A percentile compares a stretch with the other conserved stretches of the same genome.
Conservation (phyloP, 306 rosid species). For the Corylus avellana region DNA sequence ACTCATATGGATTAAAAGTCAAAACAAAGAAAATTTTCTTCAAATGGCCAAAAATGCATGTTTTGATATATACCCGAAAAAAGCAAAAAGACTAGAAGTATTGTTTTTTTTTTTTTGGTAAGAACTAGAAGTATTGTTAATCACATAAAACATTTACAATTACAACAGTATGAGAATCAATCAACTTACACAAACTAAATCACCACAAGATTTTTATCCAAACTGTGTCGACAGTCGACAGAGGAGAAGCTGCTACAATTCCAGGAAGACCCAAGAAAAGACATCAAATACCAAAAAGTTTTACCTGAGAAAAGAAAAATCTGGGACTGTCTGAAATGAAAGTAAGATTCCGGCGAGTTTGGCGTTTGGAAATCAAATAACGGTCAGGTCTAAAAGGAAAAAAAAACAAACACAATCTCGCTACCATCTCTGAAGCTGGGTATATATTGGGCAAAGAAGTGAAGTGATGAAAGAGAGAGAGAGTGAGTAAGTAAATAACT, state of each 20-base stretch:
- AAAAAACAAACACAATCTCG: not conserved
- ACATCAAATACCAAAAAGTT: not conserved
- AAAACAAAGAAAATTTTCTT: not conserved
- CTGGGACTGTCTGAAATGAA: slow-evolving; percentile 23
- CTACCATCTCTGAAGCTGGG: not conserved
- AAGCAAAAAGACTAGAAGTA: not conserved
- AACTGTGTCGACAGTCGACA: not conserved
- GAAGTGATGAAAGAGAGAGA: not conserved
- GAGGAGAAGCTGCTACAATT: slow-evolving; percentile 2
- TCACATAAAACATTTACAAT: not conserved
- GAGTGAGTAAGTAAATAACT: slow-evolving; percentile 21
- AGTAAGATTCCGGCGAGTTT: slow-evolving; percentile 12
- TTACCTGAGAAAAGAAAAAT: slow-evolving; percentile 22
- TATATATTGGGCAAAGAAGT: not conserved
- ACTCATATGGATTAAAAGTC: not conserved
- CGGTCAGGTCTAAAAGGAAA: not conserved
- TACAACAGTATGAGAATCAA: not conserved
- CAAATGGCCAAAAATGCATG: slow-evolving; percentile 1
- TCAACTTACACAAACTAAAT: not conserved
- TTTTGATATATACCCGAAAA: not conserved
- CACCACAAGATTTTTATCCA: not conserved
- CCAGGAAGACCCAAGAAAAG: not conserved
- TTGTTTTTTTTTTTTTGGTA: no score
- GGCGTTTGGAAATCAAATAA: slow-evolving; percentile 16
- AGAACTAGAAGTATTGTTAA: no score